Base-by-base conservation (phyloP, 495 filamentous ascomycete genomes). In the Penicillium longicatenatum region DNA sequence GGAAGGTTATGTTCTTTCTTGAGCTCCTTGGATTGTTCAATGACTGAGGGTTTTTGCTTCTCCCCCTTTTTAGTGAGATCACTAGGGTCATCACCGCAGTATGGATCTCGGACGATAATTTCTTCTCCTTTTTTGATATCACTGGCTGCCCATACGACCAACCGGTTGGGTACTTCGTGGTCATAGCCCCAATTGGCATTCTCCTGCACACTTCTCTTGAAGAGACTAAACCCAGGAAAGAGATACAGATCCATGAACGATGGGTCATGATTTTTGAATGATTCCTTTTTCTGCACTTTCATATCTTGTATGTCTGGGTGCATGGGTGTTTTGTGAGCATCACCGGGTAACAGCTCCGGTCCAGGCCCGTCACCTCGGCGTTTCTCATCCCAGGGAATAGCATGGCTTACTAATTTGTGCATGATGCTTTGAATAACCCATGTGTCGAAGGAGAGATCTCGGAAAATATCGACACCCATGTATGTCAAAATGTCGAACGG, bases 381-480 rank as follows among this genome's bases (percentile, higher is more conserved):
- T 6, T 16, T 14, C 9, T 48, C 22, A 21, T 74, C 68, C 66
- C 64, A 73, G 0, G 70, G 69, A 1, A 73, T 52, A 29, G 55
- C 67, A 45, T 71, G 69, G 39, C 60, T 44, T 1, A 71, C 55
- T 2, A 77, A 56, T 41, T 73, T 74, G 7, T 63, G 56, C 17
- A 75, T 33, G 9, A 74, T 55, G 8, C 54, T 61, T 29, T 77
- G 74, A 47, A 75, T 68, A 7, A 68, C 60, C 74, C 74, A 76
- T 1, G 73, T 76, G 51, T 77, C 74, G 39, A 73, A 77, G 17
- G 54, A 50, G 33, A 72, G 51, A 33, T 76, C 66, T 1, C 65
- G 58, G 61, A 74, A 75, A 22, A 77, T 75, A 44, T 76, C 68
- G 4, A 76, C 70, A 6, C 74, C 74, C n/a, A 76, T 57, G 8